Conservation (phyloP, 495 filamentous ascomycete genomes). For the Talaromyces proteolyticus region DNA sequence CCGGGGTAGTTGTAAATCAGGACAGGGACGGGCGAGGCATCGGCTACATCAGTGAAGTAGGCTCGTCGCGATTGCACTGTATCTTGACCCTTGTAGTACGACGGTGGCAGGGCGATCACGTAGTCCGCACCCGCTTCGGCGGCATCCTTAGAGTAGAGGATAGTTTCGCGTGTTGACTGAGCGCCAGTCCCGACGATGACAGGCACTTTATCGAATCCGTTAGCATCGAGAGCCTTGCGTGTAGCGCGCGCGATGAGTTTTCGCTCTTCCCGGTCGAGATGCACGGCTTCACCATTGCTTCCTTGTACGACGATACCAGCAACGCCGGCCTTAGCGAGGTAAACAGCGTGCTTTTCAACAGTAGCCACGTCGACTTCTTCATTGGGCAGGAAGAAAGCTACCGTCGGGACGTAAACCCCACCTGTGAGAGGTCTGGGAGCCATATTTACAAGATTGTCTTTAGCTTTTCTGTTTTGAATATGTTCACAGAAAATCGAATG, state of each 20-base stretch:
- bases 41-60: conserved; percentile 74
- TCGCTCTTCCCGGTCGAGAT: conserved; percentile 67
- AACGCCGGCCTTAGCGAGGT: conserved; percentile 76
- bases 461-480: not conserved
- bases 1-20: conserved; percentile 94
- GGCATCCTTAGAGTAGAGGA: conserved; percentile 74
- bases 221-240: conserved; percentile 64
- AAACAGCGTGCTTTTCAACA: conserved; percentile 69
- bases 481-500: too few species aligned
- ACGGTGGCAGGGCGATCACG: conserved; percentile 77
- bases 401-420: conserved; percentile 65
- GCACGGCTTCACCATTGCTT: conserved; percentile 85
- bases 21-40: conserved; percentile 77
- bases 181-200: conserved; percentile 82
- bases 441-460: not conserved
- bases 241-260: conserved; percentile 66
- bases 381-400: conserved; percentile 60
- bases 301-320: conserved; percentile 80
- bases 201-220: conserved; percentile 62
- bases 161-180: conserved; percentile 80
- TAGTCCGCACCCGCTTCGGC: conserved; percentile 73
- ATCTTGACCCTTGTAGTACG: conserved; percentile 72
- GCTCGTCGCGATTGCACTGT: conserved; percentile 51
- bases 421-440: conserved; percentile 24
- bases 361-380: conserved; percentile 62